These are phyloP conservation scores for Onygenales sp. DNA, from an alignment of 2,329 filamentous ascomycete genomes.

Conservation along the genomic window DNA sequence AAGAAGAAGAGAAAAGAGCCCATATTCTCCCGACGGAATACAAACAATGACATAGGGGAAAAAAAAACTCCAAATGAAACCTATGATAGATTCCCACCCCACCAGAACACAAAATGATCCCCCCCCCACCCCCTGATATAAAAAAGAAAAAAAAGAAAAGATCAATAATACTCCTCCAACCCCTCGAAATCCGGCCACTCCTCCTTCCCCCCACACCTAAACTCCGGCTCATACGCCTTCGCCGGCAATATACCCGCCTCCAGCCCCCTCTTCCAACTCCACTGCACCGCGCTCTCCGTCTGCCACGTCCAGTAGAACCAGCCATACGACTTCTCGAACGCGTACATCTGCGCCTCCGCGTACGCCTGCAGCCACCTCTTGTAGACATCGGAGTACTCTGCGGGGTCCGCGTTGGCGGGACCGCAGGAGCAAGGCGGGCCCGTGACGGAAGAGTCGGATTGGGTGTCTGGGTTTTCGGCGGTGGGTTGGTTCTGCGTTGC, in stretches of 20 bases:
- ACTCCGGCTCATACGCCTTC: conserved; percentile 62
- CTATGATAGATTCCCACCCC: no score
- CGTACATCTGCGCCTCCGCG: conserved; percentile 90
- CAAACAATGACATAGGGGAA: no score
- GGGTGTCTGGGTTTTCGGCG: background rate
- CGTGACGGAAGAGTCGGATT: no score
- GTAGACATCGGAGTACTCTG: conserved; percentile 60
- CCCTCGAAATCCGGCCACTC: conserved; percentile 31
- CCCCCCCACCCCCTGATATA: background rate
- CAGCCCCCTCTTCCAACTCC: conserved; percentile 69
- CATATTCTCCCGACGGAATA: no score
- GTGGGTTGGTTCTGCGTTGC: conserved; percentile 50
- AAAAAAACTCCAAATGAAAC: no score
- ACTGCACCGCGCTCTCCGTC: conserved; percentile 76
- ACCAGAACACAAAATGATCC: no score
- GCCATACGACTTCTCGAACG: conserved; percentile 86
- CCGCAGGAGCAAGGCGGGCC: conserved; percentile 56
- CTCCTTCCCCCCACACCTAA: conserved; percentile 50
- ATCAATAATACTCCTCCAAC: conserved; percentile 36
- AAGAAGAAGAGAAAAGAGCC: no score
- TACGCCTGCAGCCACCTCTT: conserved; percentile 82
- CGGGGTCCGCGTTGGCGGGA: conserved; percentile 63
- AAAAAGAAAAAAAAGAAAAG: conserved; percentile 1
- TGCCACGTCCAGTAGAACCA: conserved; percentile 99
- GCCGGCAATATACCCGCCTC: conserved; percentile 68